A percentile compares a stretch with the other conserved stretches of the same genome.
Evolutionary conservation across 2,329 filamentous ascomycete species (phyloP).

Genomic region (Dactylellina cionopaga): DNA sequence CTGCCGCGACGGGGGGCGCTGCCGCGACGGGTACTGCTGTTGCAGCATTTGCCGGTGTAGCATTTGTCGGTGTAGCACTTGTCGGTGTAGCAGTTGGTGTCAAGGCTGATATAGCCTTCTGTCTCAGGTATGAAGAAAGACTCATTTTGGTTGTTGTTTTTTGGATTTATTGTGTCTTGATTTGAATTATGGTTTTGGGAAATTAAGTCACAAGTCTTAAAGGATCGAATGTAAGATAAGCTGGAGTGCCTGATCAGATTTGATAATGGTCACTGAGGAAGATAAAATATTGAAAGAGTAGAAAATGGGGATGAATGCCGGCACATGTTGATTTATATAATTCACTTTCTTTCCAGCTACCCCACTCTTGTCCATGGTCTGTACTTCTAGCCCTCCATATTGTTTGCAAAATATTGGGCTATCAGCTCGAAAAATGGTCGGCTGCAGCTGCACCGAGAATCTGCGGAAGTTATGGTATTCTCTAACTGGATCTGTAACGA

Average conservation of each 20-base stretch:
- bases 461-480: slow-evolving; percentile 18
- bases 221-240: not conserved
- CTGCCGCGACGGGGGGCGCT: not conserved
- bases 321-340: slow-evolving; percentile 22
- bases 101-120: slow-evolving; percentile 49
- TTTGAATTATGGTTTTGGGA: slow-evolving; percentile 5
- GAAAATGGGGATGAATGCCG: not conserved
- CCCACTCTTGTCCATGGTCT: slow-evolving; percentile 5
- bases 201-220: not conserved
- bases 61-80: slow-evolving; percentile 53
- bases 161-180: not conserved
- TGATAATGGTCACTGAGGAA: not conserved
- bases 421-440: slow-evolving; percentile 3
- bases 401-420: not conserved
- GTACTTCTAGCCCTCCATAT: not conserved
- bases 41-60: slow-evolving; percentile 22
- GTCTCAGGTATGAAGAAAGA: slow-evolving; percentile 16
- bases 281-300: slow-evolving; percentile 13
- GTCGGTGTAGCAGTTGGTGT: slow-evolving; percentile 57
- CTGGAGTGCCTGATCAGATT: slow-evolving; percentile 2
- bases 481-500: slow-evolving; percentile 7
- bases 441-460: slow-evolving; percentile 8
- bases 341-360: not conserved
- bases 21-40: slow-evolving; percentile 9
- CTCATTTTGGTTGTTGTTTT: slow-evolving; percentile 21